Evolutionary conservation across 164 flowering plant genomes (phyloP).

Genomic region (Vitis riparia): DNA sequence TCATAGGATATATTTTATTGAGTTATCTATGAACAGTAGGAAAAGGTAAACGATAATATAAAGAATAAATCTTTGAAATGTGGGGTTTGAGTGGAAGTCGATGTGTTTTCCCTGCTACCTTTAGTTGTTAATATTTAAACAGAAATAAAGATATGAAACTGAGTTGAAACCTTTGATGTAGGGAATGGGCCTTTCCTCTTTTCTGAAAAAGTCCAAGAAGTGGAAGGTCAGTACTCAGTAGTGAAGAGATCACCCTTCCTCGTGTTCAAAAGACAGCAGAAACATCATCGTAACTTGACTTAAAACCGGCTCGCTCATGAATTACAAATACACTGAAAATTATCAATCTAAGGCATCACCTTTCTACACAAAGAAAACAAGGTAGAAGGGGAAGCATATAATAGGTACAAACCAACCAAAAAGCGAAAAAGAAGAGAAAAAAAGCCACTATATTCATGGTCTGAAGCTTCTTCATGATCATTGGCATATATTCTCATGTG

Average conservation of each 20-base stretch:
- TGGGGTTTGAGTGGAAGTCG: no score
- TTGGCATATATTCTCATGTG: conserved; percentile 42
- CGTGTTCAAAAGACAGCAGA: no score
- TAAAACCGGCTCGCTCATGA: no score
- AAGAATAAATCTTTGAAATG: no score
- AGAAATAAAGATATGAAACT: not conserved
- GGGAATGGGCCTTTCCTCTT: not conserved
- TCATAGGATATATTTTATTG: no score
- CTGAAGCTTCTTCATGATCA: not conserved
- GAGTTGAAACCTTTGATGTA: not conserved
- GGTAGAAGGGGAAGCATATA: no score
- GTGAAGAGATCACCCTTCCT: not conserved
- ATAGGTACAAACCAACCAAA: not conserved
- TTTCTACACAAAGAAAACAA: no score
- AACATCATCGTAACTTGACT: no score
- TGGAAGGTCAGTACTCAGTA: not conserved
- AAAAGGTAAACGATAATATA: no score
- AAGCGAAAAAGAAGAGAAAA: conserved; percentile 18
- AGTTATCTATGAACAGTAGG: no score
- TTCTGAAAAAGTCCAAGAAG: conserved; percentile 2
- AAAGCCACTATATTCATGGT: not conserved
- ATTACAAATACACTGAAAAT: no score
- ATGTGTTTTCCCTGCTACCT: not conserved
- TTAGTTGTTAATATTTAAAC: not conserved
- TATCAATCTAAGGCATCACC: no score